Conservation (phyloP, 306 rosid genomes). For the Geum urbanum region DNA sequence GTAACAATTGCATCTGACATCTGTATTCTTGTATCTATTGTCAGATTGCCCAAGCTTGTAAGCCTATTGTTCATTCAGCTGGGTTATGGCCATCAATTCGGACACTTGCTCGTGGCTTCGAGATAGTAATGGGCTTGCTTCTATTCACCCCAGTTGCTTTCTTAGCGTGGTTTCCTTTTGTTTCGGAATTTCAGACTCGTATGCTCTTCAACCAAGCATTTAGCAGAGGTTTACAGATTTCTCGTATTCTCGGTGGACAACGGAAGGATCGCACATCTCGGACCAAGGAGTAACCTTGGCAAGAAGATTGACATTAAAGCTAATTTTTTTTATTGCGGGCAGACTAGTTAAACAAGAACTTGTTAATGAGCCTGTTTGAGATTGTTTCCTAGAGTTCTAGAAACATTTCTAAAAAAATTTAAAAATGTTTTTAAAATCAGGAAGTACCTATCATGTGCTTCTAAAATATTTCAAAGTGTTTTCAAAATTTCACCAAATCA, state of each 20-base stretch:
- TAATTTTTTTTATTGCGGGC: neutral
- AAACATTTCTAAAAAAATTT: no score
- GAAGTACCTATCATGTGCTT: no score
- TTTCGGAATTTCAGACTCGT: constrained; percentile 95
- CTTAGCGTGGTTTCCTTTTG: constrained; percentile 97
- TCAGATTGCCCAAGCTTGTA: constrained; percentile 89
- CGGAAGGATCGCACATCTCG: constrained; percentile 77
- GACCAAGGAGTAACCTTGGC: constrained; percentile 58
- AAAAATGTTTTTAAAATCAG: no score
- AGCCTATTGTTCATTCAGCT: constrained; percentile 54
- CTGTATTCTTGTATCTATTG: neutral
- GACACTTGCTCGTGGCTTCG: constrained; percentile 90
- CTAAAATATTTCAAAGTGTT: no score
- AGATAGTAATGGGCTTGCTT: constrained; percentile 80
- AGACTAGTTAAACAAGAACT: neutral
- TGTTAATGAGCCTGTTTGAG: neutral
- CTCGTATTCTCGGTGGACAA: constrained; percentile 95
- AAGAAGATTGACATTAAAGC: neutral
- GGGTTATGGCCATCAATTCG: constrained; percentile 89
- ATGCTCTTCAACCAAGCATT: constrained; percentile 96
- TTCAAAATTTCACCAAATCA: no score
- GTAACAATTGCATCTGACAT: neutral
- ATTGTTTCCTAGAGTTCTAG: no score
- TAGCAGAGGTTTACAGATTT: constrained; percentile 90
- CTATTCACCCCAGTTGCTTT: constrained; percentile 90